Percentiles rank a stretch among this genome's conserved stretches.
Evolutionary conservation across 768 basidiomycete genomes (phyloP).

Genomic region (Termitomyces sp.): DNA sequence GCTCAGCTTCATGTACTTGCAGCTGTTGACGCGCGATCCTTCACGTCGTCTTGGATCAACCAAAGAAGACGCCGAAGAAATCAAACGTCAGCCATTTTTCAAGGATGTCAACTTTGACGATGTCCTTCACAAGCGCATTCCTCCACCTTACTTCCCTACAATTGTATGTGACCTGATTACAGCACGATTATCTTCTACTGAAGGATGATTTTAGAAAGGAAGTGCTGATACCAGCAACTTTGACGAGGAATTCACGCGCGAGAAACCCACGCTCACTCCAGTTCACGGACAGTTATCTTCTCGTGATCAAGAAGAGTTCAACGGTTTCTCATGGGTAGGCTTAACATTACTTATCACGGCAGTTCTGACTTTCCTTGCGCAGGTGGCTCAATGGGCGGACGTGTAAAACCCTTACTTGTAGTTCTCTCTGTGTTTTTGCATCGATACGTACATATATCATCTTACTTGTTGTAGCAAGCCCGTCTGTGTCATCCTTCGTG

Average conservation of each 20-base stretch:
- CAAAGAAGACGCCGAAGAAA: slow-evolving; percentile 92
- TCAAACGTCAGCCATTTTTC: slow-evolving; percentile 98
- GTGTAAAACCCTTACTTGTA: slow-evolving; percentile 30
- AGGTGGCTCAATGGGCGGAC: slow-evolving; percentile 61
- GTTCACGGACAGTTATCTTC: slow-evolving; percentile 91
- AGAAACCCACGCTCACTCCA: slow-evolving; percentile 95
- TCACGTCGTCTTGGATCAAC: slow-evolving; percentile 84
- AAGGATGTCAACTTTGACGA: slow-evolving; percentile 97
- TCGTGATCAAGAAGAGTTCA: slow-evolving; percentile 92
- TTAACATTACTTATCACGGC: not conserved
- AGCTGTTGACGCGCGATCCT: slow-evolving; percentile 94
- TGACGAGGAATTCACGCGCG: slow-evolving; percentile 94
- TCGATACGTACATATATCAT: slow-evolving; percentile 16
- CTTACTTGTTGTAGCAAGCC: slow-evolving; percentile 15
- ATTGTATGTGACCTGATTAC: slow-evolving; percentile 55
- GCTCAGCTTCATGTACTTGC: not conserved
- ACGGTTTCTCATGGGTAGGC: slow-evolving; percentile 91
- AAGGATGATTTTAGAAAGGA: slow-evolving; percentile 49
- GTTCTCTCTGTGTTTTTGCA: slow-evolving; percentile 17
- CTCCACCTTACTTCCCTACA: slow-evolving; percentile 94
- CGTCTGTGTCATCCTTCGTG: slow-evolving; percentile 20
- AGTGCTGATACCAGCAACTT: slow-evolving; percentile 90
- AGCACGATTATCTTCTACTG: not conserved
- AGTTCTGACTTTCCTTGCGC: not conserved
- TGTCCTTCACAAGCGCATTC: slow-evolving; percentile 94